Conservation (phyloP, 1,284 basidiomycete species). For the Moniliophthora roreri region DNA sequence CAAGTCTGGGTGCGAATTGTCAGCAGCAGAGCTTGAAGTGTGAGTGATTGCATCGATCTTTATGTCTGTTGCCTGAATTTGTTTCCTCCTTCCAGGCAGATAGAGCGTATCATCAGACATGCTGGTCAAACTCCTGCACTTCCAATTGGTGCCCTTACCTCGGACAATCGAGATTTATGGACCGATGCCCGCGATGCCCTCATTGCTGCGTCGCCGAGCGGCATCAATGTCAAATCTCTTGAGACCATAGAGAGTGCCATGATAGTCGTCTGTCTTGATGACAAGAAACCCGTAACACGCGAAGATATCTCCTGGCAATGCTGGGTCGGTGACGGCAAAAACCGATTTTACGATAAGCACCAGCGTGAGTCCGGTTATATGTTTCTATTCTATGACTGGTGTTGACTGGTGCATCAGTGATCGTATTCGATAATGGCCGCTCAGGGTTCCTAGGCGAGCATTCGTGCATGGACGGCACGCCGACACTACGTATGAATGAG, state of each 20-base stretch:
- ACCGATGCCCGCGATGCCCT: slow-evolving; percentile 76
- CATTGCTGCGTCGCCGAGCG: slow-evolving; percentile 57
- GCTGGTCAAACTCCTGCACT: slow-evolving; percentile 59
- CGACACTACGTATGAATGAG: slow-evolving; percentile 94
- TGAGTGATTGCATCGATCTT: slow-evolving; percentile 27
- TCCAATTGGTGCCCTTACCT: slow-evolving; percentile 82
- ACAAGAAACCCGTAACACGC: slow-evolving; percentile 73
- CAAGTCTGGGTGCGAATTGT: slow-evolving; percentile 63
- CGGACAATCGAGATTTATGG: slow-evolving; percentile 92
- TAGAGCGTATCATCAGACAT: slow-evolving; percentile 72
- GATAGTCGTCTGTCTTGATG: slow-evolving; percentile 87
- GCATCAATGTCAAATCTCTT: slow-evolving; percentile 63
- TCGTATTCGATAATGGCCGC: slow-evolving; percentile 92
- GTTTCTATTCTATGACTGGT: background rate
- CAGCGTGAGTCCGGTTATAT: slow-evolving; percentile 61
- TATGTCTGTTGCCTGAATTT: slow-evolving; percentile 8
- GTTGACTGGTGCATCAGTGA: slow-evolving; percentile 49
- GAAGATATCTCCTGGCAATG: slow-evolving; percentile 83
- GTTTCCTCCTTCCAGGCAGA: slow-evolving; percentile 52
- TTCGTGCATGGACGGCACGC: slow-evolving; percentile 95
- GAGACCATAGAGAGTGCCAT: slow-evolving; percentile 89
- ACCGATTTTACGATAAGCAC: slow-evolving; percentile 98
- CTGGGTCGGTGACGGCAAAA: slow-evolving; percentile 92
- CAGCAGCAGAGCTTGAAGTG: slow-evolving; percentile 77
- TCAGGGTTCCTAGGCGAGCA: slow-evolving; percentile 92